These are phyloP conservation scores for Paspalum notatum DNA, from an alignment of 176 grass and related monocot genomes.

Conservation along the genomic window DNA sequence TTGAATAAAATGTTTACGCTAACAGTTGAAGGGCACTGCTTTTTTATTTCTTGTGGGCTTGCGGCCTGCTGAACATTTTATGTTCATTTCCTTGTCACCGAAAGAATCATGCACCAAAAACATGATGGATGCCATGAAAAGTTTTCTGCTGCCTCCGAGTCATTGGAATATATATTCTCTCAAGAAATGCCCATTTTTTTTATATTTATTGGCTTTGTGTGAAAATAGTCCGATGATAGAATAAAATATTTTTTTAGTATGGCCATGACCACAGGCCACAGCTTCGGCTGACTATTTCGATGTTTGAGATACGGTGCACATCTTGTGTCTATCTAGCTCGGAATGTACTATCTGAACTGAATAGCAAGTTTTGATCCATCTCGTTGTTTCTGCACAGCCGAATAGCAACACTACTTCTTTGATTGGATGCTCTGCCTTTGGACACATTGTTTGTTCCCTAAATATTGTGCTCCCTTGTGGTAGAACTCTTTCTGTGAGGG, in stretches of 20 bases:
- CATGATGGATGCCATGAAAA: slow-evolving; percentile 35
- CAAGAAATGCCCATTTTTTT: not conserved
- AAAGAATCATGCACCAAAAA: slow-evolving; percentile 29
- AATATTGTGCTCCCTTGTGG: not conserved
- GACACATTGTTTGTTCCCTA: not conserved
- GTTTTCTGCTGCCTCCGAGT: slow-evolving; percentile 8
- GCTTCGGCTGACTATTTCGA: not conserved
- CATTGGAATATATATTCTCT: slow-evolving; percentile 15
- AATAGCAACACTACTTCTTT: too few relatives aligned
- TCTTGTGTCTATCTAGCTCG: not conserved
- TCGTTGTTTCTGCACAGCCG: too few relatives aligned
- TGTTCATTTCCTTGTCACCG: slow-evolving; percentile 36
- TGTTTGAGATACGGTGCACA: not conserved
- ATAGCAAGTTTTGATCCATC: too few relatives aligned
- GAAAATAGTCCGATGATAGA: not conserved
- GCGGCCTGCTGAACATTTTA: slow-evolving; percentile 32
- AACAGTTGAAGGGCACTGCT: slow-evolving; percentile 42
- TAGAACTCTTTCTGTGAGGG: not conserved
- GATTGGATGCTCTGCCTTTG: too few relatives aligned
- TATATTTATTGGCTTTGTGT: not conserved
- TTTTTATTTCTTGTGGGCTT: slow-evolving; percentile 37
- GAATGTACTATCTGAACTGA: not conserved
- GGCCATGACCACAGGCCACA: too few relatives aligned
- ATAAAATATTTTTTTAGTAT: too few relatives aligned
- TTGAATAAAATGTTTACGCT: slow-evolving; percentile 59